Evolutionary conservation across 441 rosid genomes (phyloP).

Genomic region (Aleurites moluccanus): DNA sequence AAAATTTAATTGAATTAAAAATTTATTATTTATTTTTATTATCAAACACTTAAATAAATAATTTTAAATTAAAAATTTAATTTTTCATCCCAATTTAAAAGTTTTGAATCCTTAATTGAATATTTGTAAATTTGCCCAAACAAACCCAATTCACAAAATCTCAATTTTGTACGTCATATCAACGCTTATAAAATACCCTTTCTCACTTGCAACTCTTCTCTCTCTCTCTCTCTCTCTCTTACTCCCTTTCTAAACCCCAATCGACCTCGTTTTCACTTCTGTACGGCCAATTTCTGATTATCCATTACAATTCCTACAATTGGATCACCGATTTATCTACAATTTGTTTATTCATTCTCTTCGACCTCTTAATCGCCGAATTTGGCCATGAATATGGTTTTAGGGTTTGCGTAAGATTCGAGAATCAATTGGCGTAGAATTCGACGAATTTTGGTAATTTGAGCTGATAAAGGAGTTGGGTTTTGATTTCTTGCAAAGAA

Average conservation of each 20-base stretch:
- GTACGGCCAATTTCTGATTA: background rate
- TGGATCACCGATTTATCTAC: background rate
- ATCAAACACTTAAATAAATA: no score
- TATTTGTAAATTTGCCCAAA: no score
- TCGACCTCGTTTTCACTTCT: background rate
- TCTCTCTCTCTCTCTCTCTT: no score
- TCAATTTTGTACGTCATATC: background rate
- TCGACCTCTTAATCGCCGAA: background rate
- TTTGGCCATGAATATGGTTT: background rate
- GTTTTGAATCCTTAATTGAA: no score
- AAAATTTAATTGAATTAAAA: no score
- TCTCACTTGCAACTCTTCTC: background rate
- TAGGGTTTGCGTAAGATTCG: constrained; percentile 15
- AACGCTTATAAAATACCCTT: background rate
- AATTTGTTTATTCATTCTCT: background rate
- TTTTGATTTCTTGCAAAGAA: background rate
- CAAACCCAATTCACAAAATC: background rate
- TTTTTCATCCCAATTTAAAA: no score
- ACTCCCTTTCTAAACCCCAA: background rate
- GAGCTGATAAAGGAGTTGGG: background rate
- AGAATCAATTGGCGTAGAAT: background rate
- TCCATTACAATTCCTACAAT: background rate
- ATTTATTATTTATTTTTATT: no score
- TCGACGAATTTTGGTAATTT: background rate
- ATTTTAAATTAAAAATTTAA: no score